Evolutionary conservation across 2,329 filamentous ascomycete genomes (phyloP), one percentile per base, ranked within the genome.

Genomic region (Annulohypoxylon truncatum): DNA sequence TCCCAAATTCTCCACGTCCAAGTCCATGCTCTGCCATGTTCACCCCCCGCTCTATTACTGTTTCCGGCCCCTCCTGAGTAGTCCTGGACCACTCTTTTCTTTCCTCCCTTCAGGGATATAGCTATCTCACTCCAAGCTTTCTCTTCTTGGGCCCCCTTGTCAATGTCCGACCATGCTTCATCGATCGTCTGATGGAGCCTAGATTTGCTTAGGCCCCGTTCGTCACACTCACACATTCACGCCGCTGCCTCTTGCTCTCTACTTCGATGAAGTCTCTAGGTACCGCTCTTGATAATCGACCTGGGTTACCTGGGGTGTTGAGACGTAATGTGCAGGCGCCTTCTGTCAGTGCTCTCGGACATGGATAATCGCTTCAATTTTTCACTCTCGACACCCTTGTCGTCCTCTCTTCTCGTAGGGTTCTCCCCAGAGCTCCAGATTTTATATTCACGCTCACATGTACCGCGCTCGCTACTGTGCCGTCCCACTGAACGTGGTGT

Each of bases 151-250:
- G n/a, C n/a, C 35, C 67, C 64, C 67, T 64, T 57, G 67, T 66
- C 67, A 31, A 22, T 59, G 67, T 68, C 67, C 65, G 65, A 70
- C 68, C 68, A 64, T 71, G 70, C 67, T 70, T 70, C 67, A 67
- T 69, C 61, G 71, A 72, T 74, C 66, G 69, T 72, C 69, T 73
- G 70, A 72, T 74, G 66, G 70, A 70, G 59, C 58, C 58, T 59
- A 58, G 67, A 64, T 64, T 68, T 70, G 67, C 71, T 72, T 66
- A 65, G 68, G 33, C 68, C 70, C 66, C 56, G 61, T 69, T 67
- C 66, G 69, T 72, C 69, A 70, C 71, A 72, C 64, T 52, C 51
- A 42, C 35, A 38, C 35, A 38, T 13, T 38, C 35, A 38, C n/a
- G 35, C n/a, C 35, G 35, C 35, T 38, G 35, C 35, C 35, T 38